Percentiles rank a stretch among this genome's conserved stretches.
Conservation (phyloP, 23 red algal genomes). For the Cyanidiococcus yangmingshanensis region DNA sequence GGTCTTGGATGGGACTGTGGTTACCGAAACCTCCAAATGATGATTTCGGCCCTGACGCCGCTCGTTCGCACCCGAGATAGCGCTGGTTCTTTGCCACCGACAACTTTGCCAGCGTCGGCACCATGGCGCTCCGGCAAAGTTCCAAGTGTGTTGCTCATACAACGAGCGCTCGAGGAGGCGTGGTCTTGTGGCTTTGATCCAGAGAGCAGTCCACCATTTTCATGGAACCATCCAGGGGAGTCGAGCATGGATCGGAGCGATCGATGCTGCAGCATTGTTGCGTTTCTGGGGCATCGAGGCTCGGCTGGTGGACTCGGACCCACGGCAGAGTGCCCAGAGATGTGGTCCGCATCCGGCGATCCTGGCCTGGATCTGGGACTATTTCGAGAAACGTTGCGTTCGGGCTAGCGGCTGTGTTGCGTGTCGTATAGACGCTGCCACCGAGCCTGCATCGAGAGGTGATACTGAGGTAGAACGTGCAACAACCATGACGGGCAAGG, state of each 20-base stretch:
- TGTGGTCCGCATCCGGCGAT: neutral
- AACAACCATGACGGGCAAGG: neutral
- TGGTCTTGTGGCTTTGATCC: neutral
- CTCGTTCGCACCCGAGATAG: neutral
- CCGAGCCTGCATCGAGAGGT: neutral
- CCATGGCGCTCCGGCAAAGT: neutral
- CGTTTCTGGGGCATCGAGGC: neutral
- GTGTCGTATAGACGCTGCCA: neutral
- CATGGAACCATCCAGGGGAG: neutral
- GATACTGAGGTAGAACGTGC: neutral
- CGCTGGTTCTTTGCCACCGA: neutral
- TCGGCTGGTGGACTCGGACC: slow-evolving; percentile 7
- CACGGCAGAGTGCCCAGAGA: neutral
- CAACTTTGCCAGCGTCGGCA: neutral
- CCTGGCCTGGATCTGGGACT: neutral
- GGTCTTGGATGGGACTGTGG: slow-evolving; percentile 23
- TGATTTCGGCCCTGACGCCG: slow-evolving; percentile 10
- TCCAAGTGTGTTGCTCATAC: neutral
- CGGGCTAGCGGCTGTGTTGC: neutral
- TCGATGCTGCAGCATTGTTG: slow-evolving; percentile 3
- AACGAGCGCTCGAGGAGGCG: neutral
- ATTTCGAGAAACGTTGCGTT: neutral
- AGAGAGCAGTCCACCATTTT: neutral
- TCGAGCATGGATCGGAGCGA: slow-evolving; percentile 1
- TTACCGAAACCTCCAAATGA: slow-evolving; percentile 20